These are phyloP conservation scores for Chlamydomonas reinhardtii DNA, from an alignment of 163 green algal genomes.

Conservation along the genomic window DNA sequence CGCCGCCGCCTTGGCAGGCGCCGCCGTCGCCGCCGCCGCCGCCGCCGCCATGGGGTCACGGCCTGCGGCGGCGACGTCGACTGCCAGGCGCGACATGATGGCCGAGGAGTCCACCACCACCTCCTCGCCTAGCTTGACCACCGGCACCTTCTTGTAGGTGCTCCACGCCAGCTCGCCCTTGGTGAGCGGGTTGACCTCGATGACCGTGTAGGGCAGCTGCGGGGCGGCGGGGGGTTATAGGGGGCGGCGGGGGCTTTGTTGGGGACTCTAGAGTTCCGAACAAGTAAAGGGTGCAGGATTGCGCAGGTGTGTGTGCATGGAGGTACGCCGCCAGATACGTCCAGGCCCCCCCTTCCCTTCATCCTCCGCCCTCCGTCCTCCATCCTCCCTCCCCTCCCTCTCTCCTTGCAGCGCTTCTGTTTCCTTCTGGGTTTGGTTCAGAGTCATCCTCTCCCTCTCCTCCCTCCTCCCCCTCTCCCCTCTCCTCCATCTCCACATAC, in stretches of 20 bases:
- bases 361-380: too few relatives aligned
- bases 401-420: too few relatives aligned
- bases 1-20: constrained; percentile 36
- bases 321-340: too few relatives aligned
- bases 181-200: constrained; percentile 97
- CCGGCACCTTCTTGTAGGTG: constrained; percentile 95
- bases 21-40: neutral
- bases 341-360: too few relatives aligned
- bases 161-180: constrained; percentile 96
- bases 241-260: neutral
- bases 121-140: constrained; percentile 86
- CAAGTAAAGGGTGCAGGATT: too few relatives aligned
- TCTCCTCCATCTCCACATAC: too few relatives aligned
- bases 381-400: too few relatives aligned
- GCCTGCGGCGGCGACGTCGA: constrained; percentile 10
- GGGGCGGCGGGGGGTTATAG: neutral
- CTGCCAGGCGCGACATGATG: constrained; percentile 80
- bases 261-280: too few relatives aligned
- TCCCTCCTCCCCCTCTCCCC: too few relatives aligned
- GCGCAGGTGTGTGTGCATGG: too few relatives aligned
- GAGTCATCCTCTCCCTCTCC: too few relatives aligned
- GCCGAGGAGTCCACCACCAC: constrained; percentile 81
- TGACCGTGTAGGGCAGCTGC: constrained; percentile 91
- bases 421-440: too few relatives aligned
- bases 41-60: neutral